phyloP scores from a whole-genome alignment of 768 basidiomycete genomes.

The Lactarius sp. region DNA sequence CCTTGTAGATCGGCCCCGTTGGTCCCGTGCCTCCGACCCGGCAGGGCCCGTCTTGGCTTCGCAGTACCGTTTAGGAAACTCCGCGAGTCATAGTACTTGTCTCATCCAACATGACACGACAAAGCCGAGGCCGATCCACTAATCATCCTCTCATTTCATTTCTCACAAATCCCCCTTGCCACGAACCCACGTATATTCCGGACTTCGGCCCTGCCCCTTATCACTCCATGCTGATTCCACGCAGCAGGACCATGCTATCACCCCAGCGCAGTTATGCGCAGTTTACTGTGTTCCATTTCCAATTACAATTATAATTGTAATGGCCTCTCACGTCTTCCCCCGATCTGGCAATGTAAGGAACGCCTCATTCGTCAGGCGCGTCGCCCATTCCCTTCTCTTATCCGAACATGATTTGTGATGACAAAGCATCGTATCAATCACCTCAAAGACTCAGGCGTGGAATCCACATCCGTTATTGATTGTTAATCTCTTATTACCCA shows the following conservation, averaged over 20 bases:
- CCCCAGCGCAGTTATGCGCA: constrained; percentile 3
- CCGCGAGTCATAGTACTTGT: constrained; percentile 1
- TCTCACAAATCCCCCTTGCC: not conserved
- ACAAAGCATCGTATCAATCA: not conserved
- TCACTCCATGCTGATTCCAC: not conserved
- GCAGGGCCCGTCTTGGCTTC: not conserved
- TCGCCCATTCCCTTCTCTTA: not conserved
- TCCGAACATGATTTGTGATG: not conserved
- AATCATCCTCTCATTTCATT: not conserved
- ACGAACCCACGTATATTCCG: constrained; percentile 10
- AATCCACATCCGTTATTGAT: not conserved
- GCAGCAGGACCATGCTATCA: not conserved
- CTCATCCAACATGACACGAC: constrained; percentile 11
- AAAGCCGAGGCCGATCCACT: constrained; percentile 11
- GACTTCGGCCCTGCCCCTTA: not conserved
- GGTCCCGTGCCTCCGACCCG: constrained; percentile 3
- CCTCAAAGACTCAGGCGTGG: not conserved
- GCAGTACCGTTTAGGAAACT: constrained; percentile 5
- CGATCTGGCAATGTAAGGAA: not conserved
- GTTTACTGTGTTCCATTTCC: not conserved
- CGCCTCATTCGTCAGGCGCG: not conserved
- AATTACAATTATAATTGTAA: no score
- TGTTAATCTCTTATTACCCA: not conserved
- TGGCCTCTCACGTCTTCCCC: not conserved
- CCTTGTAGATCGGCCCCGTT: constrained; percentile 3